A percentile compares a stretch with the other conserved stretches of the same genome.
phyloP scores from a whole-genome alignment of 345 rosid species.

The Anacardium occidentale region DNA sequence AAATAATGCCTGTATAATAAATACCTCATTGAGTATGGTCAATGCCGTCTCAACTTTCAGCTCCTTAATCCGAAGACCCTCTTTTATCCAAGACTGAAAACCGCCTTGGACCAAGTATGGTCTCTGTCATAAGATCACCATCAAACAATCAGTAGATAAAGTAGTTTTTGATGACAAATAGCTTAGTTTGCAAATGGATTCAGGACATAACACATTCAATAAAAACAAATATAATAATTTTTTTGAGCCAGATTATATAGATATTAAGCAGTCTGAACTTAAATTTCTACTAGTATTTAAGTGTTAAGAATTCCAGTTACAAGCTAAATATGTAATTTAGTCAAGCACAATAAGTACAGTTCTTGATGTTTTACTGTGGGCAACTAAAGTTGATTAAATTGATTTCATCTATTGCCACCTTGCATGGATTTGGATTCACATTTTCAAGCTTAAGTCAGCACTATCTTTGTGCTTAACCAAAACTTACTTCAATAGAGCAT shows the following conservation, averaged over 20 bases:
- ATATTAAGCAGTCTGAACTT: background rate
- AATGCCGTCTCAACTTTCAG: constrained; percentile 79
- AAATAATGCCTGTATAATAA: constrained; percentile 7
- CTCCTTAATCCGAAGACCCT: constrained; percentile 76
- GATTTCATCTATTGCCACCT: too few species aligned
- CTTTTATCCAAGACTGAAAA: constrained; percentile 72
- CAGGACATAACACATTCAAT: background rate
- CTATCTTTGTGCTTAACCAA: too few species aligned
- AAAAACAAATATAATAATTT: background rate
- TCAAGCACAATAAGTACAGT: background rate
- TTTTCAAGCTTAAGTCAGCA: too few species aligned
- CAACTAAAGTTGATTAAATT: too few species aligned
- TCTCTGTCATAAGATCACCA: constrained; percentile 44
- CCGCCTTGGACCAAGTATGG: constrained; percentile 86
- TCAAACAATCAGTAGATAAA: constrained; percentile 18
- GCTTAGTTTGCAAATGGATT: background rate
- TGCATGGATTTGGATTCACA: too few species aligned
- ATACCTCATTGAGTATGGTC: constrained; percentile 80
- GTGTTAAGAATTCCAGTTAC: background rate
- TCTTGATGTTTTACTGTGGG: background rate
- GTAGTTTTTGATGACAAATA: background rate
- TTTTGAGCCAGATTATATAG: background rate
- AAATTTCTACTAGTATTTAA: background rate
- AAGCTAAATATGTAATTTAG: background rate
- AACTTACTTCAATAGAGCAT: too few species aligned